Base-by-base conservation (phyloP, 805 yeast genomes). In the Aciculoconidium aculeatum region DNA sequence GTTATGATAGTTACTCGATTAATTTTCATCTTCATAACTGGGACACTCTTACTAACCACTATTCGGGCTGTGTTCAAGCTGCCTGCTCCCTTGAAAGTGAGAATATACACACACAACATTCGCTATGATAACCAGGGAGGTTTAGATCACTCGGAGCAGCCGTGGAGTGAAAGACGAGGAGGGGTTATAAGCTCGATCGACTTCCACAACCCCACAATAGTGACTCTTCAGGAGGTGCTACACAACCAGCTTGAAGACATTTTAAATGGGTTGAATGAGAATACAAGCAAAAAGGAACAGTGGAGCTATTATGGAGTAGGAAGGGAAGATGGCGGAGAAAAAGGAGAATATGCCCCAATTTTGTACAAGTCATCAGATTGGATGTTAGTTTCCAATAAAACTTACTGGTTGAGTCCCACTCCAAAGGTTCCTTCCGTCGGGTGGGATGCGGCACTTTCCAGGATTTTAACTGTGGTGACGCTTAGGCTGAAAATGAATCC, bases 21-120 rank as follows among this genome's bases (percentile, higher is more conserved):
- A n/a, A n/a, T n/a, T n/a, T n/a, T n/a, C n/a, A n/a, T n/a, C n/a
- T n/a, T n/a, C n/a, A n/a, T n/a, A n/a, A n/a, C n/a, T n/a, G n/a
- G n/a, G n/a, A n/a, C n/a, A n/a, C n/a, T n/a, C n/a, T n/a, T n/a
- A n/a, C n/a, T n/a, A n/a, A n/a, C n/a, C n/a, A n/a, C n/a, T n/a
- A n/a, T n/a, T n/a, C n/a, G n/a, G n/a, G n/a, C n/a, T n/a, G n/a
- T n/a, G n/a, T n/a, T n/a, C n/a, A n/a, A n/a, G n/a, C n/a, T n/a
- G n/a, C n/a, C n/a, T 12, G 15, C 4, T n/a, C 34, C 39, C 9
- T 23, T 35, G 21, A 32, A 30, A 9, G 25, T 39, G n/a, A 24
- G 58, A 11, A 27, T 49, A 4, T 69, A 67, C 41, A 58, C 70
- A 13, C 62, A 70, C 39, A 70, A 70, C 38, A 64, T 70, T 28